Base-by-base conservation (phyloP, 805 yeast genomes). In the Komagataella kurtzmanii region DNA sequence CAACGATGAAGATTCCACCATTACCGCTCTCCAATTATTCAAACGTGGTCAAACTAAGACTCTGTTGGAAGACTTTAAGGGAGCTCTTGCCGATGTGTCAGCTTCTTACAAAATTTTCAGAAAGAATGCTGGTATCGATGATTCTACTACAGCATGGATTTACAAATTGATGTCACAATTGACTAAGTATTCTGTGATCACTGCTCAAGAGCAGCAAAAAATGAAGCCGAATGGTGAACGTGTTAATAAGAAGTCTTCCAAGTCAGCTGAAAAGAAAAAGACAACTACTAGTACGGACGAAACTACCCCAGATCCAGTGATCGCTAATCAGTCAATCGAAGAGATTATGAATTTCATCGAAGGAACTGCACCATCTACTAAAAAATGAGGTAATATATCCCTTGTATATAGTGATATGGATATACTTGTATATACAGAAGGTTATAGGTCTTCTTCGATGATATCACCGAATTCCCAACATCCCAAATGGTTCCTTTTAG, bases 381-480 rank as follows among this genome's bases (percentile, higher is more conserved):
- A 64, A 49, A 65, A 67, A 56, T 61, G 62, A 54, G 59, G 56
- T 51, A 61, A 59, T 36, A 8, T 21, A 45, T 17, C 17, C 8
- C 46, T 18, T 24, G 19, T 48, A 24, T n/a, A 19, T 14, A 47
- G 17, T 14, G 21, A 48, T 40, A 23, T 48, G 10, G 14, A 14
- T 17, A 36, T n/a, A 46, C 44, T 50, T 30, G 40, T 30, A 30
- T 30, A 30, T 30, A 30, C 12, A 30, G 40, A 30, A 30, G 30
- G 6, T 6, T 46, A 53, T 3, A 61, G 60, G 7, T 79, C 84
- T 52, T 79, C 83, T 51, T 72, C 79, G 44, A 82, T 75, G 44
- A 85, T 76, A 61, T 84, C 88, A 50, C 90, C 90, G 57, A 77
- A 80, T 65, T 81, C 80, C 90, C 90, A 84, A 61, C 86, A 81